Percentiles rank a stretch among this genome's conserved stretches.
These are phyloP conservation scores for Desmodesmus armatus DNA, from an alignment of 139 green algal species.

Conservation along the genomic window DNA sequence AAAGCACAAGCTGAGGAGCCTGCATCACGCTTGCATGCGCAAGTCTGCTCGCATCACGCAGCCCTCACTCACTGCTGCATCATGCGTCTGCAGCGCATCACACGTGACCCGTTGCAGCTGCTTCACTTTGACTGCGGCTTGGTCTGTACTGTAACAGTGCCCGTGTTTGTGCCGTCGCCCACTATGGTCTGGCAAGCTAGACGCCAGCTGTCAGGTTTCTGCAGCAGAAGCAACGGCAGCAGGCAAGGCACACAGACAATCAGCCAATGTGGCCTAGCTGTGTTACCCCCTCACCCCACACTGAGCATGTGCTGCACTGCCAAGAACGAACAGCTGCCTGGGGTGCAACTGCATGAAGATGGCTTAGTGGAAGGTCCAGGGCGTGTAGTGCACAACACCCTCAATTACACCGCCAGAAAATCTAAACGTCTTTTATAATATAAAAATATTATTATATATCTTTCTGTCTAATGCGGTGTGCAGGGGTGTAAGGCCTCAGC, in stretches of 20 bases:
- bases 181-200: constrained; percentile 74
- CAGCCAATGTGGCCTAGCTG: not conserved
- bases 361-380: not conserved
- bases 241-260: not conserved
- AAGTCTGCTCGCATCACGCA: not conserved
- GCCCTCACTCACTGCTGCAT: not conserved
- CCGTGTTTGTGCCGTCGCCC: constrained; percentile 68
- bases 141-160: constrained; percentile 53
- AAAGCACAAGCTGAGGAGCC: not conserved
- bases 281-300: not conserved
- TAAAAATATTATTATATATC: not conserved
- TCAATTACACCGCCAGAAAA: no score
- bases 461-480: not conserved
- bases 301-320: not conserved
- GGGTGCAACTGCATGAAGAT: not conserved
- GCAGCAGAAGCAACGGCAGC: not conserved
- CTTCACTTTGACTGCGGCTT: constrained; percentile 57
- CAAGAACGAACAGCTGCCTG: not conserved
- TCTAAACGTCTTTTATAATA: no score
- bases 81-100: not conserved
- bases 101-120: not conserved
- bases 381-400: no score
- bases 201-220: constrained; percentile 63
- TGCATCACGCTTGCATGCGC: not conserved
- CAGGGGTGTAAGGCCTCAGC: not conserved